phyloP scores from a whole-genome alignment of 768 basidiomycete species.

The Trametes punicea region DNA sequence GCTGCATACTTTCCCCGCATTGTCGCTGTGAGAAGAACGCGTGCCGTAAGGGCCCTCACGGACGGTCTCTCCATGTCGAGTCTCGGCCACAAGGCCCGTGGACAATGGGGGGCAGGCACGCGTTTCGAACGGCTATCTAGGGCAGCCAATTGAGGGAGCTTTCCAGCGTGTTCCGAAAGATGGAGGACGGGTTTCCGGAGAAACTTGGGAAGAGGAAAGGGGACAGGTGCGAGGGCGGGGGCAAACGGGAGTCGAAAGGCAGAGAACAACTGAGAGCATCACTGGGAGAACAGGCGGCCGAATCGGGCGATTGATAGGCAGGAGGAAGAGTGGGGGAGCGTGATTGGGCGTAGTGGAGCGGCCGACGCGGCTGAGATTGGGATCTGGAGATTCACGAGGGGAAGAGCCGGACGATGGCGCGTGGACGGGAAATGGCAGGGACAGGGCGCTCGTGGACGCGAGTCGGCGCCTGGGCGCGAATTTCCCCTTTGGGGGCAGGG shows the following conservation, averaged over 20 bases:
- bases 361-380: conserved; percentile 1
- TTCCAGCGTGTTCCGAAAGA: background rate
- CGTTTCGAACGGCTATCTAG: no score
- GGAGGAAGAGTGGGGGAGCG: background rate
- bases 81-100: background rate
- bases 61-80: background rate
- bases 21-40: background rate
- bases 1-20: conserved; percentile 1
- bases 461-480: background rate
- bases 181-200: background rate
- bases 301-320: background rate
- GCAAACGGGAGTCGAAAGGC: background rate
- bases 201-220: background rate
- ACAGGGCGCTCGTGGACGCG: background rate
- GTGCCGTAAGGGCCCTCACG: conserved; percentile 5
- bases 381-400: conserved; percentile 8
- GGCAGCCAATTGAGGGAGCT: background rate
- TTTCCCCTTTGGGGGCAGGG: background rate
- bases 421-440: background rate
- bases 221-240: no score
- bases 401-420: background rate
- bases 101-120: conserved; percentile 10
- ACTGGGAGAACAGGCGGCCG: background rate
- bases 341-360: conserved; percentile 8
- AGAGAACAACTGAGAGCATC: no score